Percentiles rank a stretch among this genome's conserved stretches.
phyloP scores from a whole-genome alignment of 2,329 filamentous ascomycete species.

The Phyllosticta citriasiana region DNA sequence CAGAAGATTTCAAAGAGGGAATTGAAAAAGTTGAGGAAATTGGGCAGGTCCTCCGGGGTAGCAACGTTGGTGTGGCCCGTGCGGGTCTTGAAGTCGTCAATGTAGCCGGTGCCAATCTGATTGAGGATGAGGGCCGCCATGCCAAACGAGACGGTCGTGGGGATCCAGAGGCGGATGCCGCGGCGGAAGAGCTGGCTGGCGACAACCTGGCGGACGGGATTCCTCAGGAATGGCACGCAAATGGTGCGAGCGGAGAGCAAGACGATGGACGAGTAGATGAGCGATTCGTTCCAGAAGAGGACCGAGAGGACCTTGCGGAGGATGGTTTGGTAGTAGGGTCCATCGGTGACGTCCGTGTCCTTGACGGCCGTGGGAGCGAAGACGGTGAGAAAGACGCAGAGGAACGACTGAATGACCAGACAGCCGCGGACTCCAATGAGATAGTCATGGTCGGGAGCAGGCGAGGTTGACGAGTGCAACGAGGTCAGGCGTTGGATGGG shows the following conservation, averaged over 20 bases:
- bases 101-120: constrained; percentile 22
- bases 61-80: constrained; percentile 30
- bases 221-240: constrained; percentile 32
- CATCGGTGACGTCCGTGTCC: constrained; percentile 22
- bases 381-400: constrained; percentile 36
- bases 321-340: constrained; percentile 30
- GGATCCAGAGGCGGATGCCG: constrained; percentile 32
- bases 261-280: constrained; percentile 38
- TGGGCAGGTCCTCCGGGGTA: constrained; percentile 25
- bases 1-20: constrained; percentile 39
- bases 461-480: constrained; percentile 10
- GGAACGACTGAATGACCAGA: constrained; percentile 33
- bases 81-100: constrained; percentile 27
- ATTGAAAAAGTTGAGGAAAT: constrained; percentile 35
- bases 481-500: constrained; percentile 2
- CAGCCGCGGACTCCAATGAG: constrained; percentile 36
- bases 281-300: constrained; percentile 36
- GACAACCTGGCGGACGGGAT: constrained; percentile 24
- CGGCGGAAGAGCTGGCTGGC: constrained; percentile 34
- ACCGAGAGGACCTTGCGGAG: constrained; percentile 37
- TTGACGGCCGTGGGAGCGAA: constrained; percentile 35
- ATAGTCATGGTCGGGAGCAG: constrained; percentile 18
- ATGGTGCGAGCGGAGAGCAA: constrained; percentile 36
- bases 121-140: constrained; percentile 30
- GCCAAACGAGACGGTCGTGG: constrained; percentile 31